A percentile compares a stretch with the other conserved stretches of the same genome.
Conservation (phyloP, 2,329 filamentous ascomycete species). For the Ophiocordyceps unilateralis region DNA sequence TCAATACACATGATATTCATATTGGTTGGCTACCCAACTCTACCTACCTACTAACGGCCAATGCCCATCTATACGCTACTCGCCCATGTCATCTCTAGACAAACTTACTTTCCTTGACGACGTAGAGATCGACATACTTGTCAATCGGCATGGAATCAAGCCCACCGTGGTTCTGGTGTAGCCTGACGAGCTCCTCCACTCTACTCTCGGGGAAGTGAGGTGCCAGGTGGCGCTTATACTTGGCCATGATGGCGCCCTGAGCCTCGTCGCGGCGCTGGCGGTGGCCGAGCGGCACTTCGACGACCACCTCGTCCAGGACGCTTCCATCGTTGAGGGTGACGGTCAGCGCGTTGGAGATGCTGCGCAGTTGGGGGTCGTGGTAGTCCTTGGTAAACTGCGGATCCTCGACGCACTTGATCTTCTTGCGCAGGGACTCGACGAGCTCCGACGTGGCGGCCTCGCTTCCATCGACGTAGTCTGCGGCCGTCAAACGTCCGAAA, state of each 20-base stretch:
- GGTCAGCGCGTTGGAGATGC: conserved; percentile 92
- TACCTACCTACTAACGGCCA: not conserved
- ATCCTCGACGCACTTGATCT: conserved; percentile 94
- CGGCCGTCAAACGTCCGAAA: conserved; percentile 83
- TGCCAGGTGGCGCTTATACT: conserved; percentile 83
- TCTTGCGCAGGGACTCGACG: conserved; percentile 79
- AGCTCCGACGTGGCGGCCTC: conserved; percentile 83
- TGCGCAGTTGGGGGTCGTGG: conserved; percentile 83
- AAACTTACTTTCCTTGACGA: conserved; percentile 45
- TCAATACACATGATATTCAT: too few species aligned
- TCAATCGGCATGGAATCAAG: conserved; percentile 74
- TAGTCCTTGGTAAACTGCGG: conserved; percentile 89
- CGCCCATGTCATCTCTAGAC: conserved; percentile 7
- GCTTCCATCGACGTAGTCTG: conserved; percentile 81
- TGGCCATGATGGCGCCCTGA: conserved; percentile 89
- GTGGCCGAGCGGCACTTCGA: conserved; percentile 91
- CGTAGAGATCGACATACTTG: conserved; percentile 79
- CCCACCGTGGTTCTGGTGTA: conserved; percentile 58
- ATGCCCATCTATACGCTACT: not conserved
- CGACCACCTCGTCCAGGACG: conserved; percentile 71
- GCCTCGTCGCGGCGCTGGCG: conserved; percentile 83
- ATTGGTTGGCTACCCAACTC: not conserved
- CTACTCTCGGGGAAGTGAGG: conserved; percentile 64
- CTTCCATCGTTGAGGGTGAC: conserved; percentile 92
- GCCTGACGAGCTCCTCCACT: conserved; percentile 66